Conservation (phyloP, 1,139 yeast genomes). For the Geotrichum australiense region DNA sequence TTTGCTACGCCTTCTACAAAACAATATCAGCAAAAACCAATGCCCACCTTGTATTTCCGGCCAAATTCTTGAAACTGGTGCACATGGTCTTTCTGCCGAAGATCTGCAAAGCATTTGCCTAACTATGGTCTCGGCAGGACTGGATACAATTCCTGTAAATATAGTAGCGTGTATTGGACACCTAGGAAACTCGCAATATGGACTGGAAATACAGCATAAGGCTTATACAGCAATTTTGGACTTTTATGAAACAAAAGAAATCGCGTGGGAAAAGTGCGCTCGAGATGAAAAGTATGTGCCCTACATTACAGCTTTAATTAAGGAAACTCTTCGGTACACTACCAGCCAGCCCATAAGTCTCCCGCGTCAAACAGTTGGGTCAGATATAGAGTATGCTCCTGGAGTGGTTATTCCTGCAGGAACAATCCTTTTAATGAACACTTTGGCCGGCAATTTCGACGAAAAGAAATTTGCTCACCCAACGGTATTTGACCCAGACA, state of each 20-base stretch:
- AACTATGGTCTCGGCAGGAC: conserved; percentile 74
- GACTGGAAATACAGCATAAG: conserved; percentile 40
- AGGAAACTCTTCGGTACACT: conserved; percentile 56
- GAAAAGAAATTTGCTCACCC: conserved; percentile 41
- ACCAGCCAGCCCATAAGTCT: conserved; percentile 62
- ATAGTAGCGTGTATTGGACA: conserved; percentile 57
- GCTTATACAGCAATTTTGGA: conserved; percentile 38
- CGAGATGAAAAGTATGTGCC: conserved; percentile 36
- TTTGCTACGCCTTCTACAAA: conserved; percentile 29
- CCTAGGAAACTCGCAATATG: conserved; percentile 44
- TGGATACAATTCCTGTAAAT: conserved; percentile 65
- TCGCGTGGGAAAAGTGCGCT: conserved; percentile 46
- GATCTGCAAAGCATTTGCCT: conserved; percentile 60
- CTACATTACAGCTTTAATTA: conserved; percentile 50
- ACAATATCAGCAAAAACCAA: conserved; percentile 26
- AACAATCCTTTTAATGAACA: conserved; percentile 56
- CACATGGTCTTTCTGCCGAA: conserved; percentile 28
- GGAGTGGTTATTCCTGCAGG: conserved; percentile 45
- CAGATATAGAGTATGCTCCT: conserved; percentile 37
- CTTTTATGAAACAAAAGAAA: conserved; percentile 27
- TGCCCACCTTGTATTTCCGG: conserved; percentile 43
- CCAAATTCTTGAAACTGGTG: conserved; percentile 29
- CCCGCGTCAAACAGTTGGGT: conserved; percentile 52
- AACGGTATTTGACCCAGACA: conserved; percentile 46
- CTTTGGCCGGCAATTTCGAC: conserved; percentile 69